Evolutionary conservation across 768 basidiomycete species (phyloP), one percentile per base, ranked within the genome.

Genomic region (Serendipita sp.): DNA sequence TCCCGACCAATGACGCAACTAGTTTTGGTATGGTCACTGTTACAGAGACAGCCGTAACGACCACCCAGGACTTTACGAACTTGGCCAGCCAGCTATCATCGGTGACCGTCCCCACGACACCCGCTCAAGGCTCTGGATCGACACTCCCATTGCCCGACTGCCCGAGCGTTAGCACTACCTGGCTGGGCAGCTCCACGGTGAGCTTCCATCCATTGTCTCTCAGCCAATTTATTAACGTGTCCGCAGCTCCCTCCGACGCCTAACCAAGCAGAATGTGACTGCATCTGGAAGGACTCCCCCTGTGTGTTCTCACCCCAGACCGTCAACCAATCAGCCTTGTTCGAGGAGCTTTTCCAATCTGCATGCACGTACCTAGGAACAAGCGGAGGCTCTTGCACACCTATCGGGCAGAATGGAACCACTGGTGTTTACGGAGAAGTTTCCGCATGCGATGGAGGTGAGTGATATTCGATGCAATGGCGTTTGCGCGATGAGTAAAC

Each of bases 1-100:
- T 95, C 81, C 87, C 88, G 1, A 60, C 55, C 27, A 60, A 60
- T 29, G 55, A 60, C 55, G 89, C 89, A 18, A 53, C 70, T n/a
- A 85, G 85, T 67, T 96, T 88, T 67, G 93, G 93, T 29, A 87
- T 95, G 79, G 87, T 90, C 66, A 89, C 79, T 31, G 80, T 95
- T 66, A 84, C 83, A 1, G 80, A 79, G 65, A 78, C 69, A 52
- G 84, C 86, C 3, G 87, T 91, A 60, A 84, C 82, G 5, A 78
- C 82, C 29, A 79, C 79, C 68, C 76, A 76, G 10, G 91, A 94
- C 72, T 95, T 86, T 72, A 72, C 74, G 65, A 78, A 79, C 62
- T 80, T 95, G 52, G 73, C 79, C 70, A 71, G 79, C 0, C 81
- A 88, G 71, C 91, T 90, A 70, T 69, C 67, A 27, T 71, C 75